Evolutionary conservation across 768 basidiomycete genomes (phyloP), one percentile per base, ranked within the genome.

Genomic region (Suillus bovinus): DNA sequence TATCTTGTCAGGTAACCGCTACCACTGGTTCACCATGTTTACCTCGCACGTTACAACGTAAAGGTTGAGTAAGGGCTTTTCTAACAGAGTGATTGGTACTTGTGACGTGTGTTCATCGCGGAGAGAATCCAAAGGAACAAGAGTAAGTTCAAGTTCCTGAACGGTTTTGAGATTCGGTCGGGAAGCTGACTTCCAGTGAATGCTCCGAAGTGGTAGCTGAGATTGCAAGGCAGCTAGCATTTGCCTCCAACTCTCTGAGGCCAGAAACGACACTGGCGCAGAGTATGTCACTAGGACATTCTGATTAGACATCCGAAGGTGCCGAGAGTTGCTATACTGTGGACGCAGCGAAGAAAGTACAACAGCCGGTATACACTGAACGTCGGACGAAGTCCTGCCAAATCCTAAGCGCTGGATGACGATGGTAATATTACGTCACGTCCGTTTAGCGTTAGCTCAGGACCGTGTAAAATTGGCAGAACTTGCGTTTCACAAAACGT

Each of bases 21-120:
- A 61, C 41, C 33, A 53, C 36, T 38, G 29, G 57, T 59, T n/a
- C 36, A 61, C 82, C 24, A 56, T 39, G 55, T 56, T 72, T 71
- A 96, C 96, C 78, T 98, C 95, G 77, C 95, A 98, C 54, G 86
- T 82, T 50, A 94, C 86, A 61, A 99, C 81, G 68, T 90, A 95
- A 33, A 97, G 73, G 74, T 96, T 92, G 60, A 98, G 79, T 56
- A 99, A 77, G 0, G 96, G 94, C 67, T 86, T 90, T 71, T 96
- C 94, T 61, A 99, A 77, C 17, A 98, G 72, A 24, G 90, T 90
- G 27, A 83, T 83, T 4, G 89, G 88, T 39, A 91, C 79, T 73
- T 93, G 91, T 24, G 91, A 89, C 4, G 86, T 80, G 67, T 84
- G 84, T 72, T 91, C 92, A 66, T 91, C 90, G 47, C 87, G 85